Percentiles rank a stretch among this genome's conserved stretches.
Evolutionary conservation across 2,329 filamentous ascomycete genomes (phyloP).

Genomic region (Phaeosphaeria sp.): DNA sequence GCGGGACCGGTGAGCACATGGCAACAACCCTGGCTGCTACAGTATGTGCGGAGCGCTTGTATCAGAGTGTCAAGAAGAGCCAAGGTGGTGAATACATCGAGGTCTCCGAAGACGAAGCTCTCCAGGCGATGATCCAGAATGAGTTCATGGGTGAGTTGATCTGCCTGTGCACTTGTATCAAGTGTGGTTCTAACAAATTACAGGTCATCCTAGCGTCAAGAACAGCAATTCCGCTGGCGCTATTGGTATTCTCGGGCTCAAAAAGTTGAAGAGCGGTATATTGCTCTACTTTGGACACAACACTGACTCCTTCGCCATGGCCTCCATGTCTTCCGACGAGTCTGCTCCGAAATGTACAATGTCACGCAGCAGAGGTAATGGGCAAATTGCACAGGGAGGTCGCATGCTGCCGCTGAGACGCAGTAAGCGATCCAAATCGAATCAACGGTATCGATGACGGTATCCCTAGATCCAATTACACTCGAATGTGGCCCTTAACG

Average conservation of each 20-base stretch:
- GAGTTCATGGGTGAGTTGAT: constrained; percentile 78
- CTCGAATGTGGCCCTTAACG: not conserved
- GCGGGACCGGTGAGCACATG: constrained; percentile 98
- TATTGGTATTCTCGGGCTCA: constrained; percentile 89
- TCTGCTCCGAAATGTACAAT: constrained; percentile 80
- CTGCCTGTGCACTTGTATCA: not conserved
- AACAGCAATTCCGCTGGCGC: constrained; percentile 82
- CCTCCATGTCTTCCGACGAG: constrained; percentile 85
- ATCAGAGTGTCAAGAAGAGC: constrained; percentile 69
- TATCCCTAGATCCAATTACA: not conserved
- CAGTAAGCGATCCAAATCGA: constrained; percentile 37
- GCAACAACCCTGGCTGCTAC: constrained; percentile 91
- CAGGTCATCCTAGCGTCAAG: constrained; percentile 78
- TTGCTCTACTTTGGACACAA: constrained; percentile 96
- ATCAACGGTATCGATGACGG: constrained; percentile 5
- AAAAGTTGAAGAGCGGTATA: constrained; percentile 77
- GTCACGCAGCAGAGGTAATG: constrained; percentile 71
- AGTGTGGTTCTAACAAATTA: constrained; percentile 9
- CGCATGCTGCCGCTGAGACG: constrained; percentile 54
- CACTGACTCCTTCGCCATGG: constrained; percentile 85
- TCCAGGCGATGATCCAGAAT: constrained; percentile 78
- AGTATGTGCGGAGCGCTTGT: constrained; percentile 84
- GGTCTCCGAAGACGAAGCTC: constrained; percentile 77
- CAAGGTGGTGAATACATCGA: constrained; percentile 67
- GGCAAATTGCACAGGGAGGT: constrained; percentile 61